Base-by-base conservation (phyloP, 2,329 filamentous ascomycete genomes). In the Phialocephala sp. region DNA sequence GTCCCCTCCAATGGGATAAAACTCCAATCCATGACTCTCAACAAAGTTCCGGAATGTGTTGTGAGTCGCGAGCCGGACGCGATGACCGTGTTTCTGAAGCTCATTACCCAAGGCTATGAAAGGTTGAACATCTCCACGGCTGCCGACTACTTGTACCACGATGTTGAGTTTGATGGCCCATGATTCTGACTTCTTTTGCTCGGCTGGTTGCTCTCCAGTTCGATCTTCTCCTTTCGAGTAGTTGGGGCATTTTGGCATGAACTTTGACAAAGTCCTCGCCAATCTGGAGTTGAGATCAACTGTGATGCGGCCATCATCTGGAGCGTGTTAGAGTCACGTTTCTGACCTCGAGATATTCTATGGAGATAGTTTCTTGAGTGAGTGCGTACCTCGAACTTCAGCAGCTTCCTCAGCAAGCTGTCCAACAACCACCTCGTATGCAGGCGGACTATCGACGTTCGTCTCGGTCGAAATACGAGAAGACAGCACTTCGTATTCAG, bases 141-240 rank as follows among this genome's bases (percentile, higher is more conserved):
- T 90, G 6, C 90, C 90, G 8, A 92, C 88, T 20, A 92, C 88
- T 69, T 92, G 90, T 47, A 92, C 87, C 37, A 91, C 89, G 47
- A 92, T 81, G 74, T 91, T 91, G 52, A 88, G 76, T 59, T 89
- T 84, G 37, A 63, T 43, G n/a, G 35, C n/a, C 56, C 61, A 62
- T 15, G 43, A 43, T 12, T 22, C 20, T 39, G 35, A 22, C 36
- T 58, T 57, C n/a, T 41, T 32, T 11, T 59, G 27, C 39, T 59
- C 22, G 9, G 47, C 22, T 14, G 50, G 50, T 27, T 9, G 27
- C 24, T 54, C 50, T 18, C 50, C 24, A 24, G 24, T 47, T 35
- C 20, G n/a, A 35, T 60, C 39, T 60, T 45, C 58, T 41, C 61
- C 50, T 36, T 35, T 37, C 41, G 22, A 37, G 18, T 35, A 45